Percentiles rank a stretch among this genome's conserved stretches.
phyloP scores from a whole-genome alignment of 2,329 filamentous ascomycete species.

The Saccharata proteae region DNA sequence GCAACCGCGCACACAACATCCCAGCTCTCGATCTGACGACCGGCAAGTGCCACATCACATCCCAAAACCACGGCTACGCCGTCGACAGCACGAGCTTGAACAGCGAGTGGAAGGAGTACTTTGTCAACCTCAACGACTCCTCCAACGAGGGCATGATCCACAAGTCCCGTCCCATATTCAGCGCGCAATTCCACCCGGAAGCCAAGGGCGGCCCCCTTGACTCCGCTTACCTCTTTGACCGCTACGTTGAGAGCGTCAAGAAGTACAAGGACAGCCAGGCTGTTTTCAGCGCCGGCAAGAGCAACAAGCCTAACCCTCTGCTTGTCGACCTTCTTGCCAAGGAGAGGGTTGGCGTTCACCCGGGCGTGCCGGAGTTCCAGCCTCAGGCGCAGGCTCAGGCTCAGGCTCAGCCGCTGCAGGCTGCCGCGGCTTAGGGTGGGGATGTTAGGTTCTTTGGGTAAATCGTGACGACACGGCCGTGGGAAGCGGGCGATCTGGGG shows the following conservation, averaged over 20 bases:
- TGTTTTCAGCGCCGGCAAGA: conserved; percentile 57
- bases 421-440: conserved; percentile 20
- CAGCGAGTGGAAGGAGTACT: conserved; percentile 91
- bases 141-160: conserved; percentile 98
- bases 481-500: no score
- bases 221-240: conserved; percentile 91
- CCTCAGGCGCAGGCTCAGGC: conserved; percentile 7
- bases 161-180: conserved; percentile 92
- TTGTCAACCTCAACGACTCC: conserved; percentile 94
- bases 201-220: conserved; percentile 96
- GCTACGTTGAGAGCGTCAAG: conserved; percentile 81
- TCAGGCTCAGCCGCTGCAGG: conserved; percentile 7
- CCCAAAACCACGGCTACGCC: conserved; percentile 96
- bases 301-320: conserved; percentile 76
- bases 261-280: conserved; percentile 78
- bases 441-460: no score
- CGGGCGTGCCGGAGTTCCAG: conserved; percentile 21
- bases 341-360: conserved; percentile 78
- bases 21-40: conserved; percentile 89
- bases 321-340: conserved; percentile 85
- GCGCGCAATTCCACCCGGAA: conserved; percentile 97
- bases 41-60: conserved; percentile 95
- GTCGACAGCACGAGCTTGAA: conserved; percentile 76
- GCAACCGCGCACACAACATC: conserved; percentile 98
- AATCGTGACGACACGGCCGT: no score